These are phyloP conservation scores for Huntiella abstrusa DNA, from an alignment of 2,329 filamentous ascomycete genomes.

Conservation along the genomic window DNA sequence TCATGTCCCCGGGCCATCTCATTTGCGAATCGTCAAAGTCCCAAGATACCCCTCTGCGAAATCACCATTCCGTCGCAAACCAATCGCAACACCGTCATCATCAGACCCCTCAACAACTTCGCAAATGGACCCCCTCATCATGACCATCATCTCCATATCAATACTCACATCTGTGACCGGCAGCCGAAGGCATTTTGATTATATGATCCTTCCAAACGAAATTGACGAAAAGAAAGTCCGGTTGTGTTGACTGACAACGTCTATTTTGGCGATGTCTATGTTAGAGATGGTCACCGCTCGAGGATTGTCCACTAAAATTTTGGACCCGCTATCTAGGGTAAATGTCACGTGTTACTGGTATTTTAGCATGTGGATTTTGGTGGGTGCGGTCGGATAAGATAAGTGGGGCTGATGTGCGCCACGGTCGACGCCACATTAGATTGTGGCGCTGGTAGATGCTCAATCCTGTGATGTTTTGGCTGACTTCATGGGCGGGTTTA, in stretches of 20 bases:
- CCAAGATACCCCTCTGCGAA: too few species aligned
- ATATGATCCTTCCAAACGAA: constrained; percentile 20
- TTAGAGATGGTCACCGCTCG: constrained; percentile 12
- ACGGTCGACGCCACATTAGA: constrained; percentile 2
- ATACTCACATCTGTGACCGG: constrained; percentile 72
- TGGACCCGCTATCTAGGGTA: constrained; percentile 12
- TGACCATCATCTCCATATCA: neutral
- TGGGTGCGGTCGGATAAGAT: constrained; percentile 4
- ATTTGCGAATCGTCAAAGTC: too few species aligned
- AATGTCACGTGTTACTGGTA: constrained; percentile 9
- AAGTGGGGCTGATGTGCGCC: neutral
- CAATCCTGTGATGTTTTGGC: neutral
- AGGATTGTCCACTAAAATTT: constrained; percentile 15
- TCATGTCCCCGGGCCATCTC: too few species aligned
- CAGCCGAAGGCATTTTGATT: constrained; percentile 73
- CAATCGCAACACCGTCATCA: too few species aligned
- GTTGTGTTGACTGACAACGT: constrained; percentile 17
- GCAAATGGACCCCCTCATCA: too few species aligned
- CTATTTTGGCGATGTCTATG: constrained; percentile 12
- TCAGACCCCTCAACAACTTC: too few species aligned
- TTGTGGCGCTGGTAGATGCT: neutral
- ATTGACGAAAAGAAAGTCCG: constrained; percentile 21
- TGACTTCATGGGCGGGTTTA: too few species aligned
- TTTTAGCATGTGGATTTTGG: constrained; percentile 11
- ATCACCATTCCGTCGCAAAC: too few species aligned